Conservation (phyloP, 352 stramenopile genomes). For the Globisporangium ultimum region DNA sequence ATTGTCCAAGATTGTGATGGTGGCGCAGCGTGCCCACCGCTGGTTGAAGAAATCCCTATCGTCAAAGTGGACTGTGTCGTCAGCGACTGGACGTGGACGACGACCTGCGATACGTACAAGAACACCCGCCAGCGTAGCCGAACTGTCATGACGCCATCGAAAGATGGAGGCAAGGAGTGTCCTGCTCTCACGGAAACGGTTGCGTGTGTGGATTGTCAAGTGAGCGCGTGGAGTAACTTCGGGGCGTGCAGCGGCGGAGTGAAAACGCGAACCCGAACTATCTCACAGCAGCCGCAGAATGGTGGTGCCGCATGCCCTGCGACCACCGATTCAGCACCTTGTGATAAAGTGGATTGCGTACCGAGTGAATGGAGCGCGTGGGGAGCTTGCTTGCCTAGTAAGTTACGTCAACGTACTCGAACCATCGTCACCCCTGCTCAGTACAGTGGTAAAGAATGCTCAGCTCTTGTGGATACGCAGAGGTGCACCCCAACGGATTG, state of each 20-base stretch:
- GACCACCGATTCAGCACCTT: conserved; percentile 33
- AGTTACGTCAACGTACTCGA: conserved; percentile 39
- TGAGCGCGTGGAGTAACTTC: conserved; percentile 17
- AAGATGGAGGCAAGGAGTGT: conserved; percentile 15
- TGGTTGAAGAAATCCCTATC: conserved; percentile 14
- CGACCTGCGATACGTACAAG: conserved; percentile 23
- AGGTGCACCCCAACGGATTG: conserved; percentile 71
- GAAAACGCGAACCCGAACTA: conserved; percentile 39
- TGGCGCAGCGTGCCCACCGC: conserved; percentile 12
- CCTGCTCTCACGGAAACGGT: conserved; percentile 3
- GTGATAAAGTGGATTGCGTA: conserved; percentile 46
- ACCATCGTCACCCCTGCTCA: conserved; percentile 34
- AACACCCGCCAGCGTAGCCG: conserved; percentile 22
- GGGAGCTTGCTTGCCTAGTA: conserved; percentile 29
- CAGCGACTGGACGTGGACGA: conserved; percentile 19
- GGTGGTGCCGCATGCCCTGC: conserved; percentile 26
- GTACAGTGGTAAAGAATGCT: conserved; percentile 45
- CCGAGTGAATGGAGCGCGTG: conserved; percentile 50
- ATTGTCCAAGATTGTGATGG: conserved; percentile 10
- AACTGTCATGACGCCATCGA: conserved; percentile 15
- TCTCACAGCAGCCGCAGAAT: conserved; percentile 40
- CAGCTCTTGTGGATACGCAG: conserved; percentile 34
- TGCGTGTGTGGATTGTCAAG: conserved; percentile 18
- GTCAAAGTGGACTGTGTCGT: conserved; percentile 25
- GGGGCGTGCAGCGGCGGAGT: conserved; percentile 13